Evolutionary conservation across 2,329 filamentous ascomycete species (phyloP), one percentile per base, ranked within the genome.

Genomic region (Colletotrichum gloeosporioides): DNA sequence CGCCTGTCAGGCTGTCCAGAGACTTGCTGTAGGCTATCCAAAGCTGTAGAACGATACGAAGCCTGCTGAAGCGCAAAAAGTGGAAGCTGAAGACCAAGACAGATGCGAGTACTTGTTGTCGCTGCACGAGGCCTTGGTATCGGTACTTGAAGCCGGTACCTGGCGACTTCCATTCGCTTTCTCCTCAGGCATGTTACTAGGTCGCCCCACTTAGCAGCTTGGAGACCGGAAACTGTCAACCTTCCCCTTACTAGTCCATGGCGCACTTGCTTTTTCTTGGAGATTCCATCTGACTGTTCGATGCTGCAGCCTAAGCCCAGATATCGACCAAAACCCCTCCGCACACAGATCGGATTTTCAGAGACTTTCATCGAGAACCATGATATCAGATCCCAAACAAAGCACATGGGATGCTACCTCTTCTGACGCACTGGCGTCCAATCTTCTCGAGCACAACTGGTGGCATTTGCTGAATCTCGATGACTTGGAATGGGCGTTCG

Each of bases 401-500:
- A 18, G 49, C 71, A 31, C 61, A 65, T 75, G 68, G 62, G 61
- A 71, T 61, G 59, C 64, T 34, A 57, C 65, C 31, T 63, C 64
- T 67, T 73, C 71, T 69, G 74, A 74, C 65, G 74, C 74, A 69
- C 59, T 74, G 71, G 70, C 73, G 65, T 62, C 71, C 71, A 74
- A 69, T 65, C 57, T 65, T 69, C 53, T 34, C 62, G 62, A 61
- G 57, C 22, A 6, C 25, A 65, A 44, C 31, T 76, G 74, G 71
- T 76, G 70, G 74, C 36, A 76, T 76, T 76, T 74, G 25, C 59
- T 69, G 44, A 76, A 76, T 76, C 74, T 76, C 74, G 74, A 76
- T 76, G 74, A 74, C 64, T 62, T 53, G 71, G 65, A 69, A 76
- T 76, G 74, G 73, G 74, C 74, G 74, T 76, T 76, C 71, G 71